Base-by-base conservation (phyloP, 805 yeast genomes). In the Cyberlindnera sargentensis region DNA sequence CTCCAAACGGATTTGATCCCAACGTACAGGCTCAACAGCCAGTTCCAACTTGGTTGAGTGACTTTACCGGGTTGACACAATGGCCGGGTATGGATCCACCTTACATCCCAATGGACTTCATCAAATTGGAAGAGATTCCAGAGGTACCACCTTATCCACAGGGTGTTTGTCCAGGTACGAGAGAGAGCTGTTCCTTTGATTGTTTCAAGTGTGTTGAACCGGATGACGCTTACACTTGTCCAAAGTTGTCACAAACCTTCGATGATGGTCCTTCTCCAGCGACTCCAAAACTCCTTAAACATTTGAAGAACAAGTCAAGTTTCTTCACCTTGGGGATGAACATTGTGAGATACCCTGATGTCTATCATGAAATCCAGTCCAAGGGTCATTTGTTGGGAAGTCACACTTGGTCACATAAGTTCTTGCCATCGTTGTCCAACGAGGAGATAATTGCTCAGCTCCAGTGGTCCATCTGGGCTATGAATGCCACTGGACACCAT, bases 401-500 rank as follows among this genome's bases (percentile, higher is more conserved):
- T 0, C 99, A 91, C 61, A 87, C 97, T 0, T 91, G 96, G 96
- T 79, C 89, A 1, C 98, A 91, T 66, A 79, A 80, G 45, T 86
- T 82, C 54, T 72, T 91, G 47, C 96, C 97, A 2, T 63, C 80
- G 1, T 68, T 90, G 44, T 63, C 79, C 25, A 89, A 89, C 58
- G 91, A 88, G 63, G 76, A 86, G 48, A 78, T 91, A 20, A 79
- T 84, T 44, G 95, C 97, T 0, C 95, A 91, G 60, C 65, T 91
- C 33, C 82, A 90, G 62, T 91, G 99, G 99, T 81, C 95, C 2
- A 79, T 88, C 30, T 91, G 97, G 97, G 96, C 97, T 5, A 86
- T 90, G 89, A 90, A 91, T 66, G 96, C 96, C 1, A 89, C 97
- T 0, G 85, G 87, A 0, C 71, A 80, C 27, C 90, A 89, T 55